Evolutionary conservation across 768 basidiomycete species (phyloP).

Genomic region (Rubroboletus satanas): DNA sequence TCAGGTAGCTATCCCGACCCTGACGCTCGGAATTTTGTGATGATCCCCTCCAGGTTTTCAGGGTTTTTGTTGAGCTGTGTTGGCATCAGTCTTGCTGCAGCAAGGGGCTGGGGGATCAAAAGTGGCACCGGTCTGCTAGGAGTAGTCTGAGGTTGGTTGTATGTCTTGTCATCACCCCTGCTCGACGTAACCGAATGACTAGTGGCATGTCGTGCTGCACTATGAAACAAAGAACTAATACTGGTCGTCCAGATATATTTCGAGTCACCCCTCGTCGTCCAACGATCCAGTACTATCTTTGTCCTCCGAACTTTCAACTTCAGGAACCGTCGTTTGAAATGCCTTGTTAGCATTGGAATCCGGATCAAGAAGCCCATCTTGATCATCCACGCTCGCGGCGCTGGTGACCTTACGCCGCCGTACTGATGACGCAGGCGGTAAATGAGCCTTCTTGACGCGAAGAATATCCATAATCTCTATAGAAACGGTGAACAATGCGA

Average conservation of each 20-base stretch:
- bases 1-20: slow-evolving; percentile 48
- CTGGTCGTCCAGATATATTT: background rate
- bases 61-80: slow-evolving; percentile 82
- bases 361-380: slow-evolving; percentile 28
- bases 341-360: slow-evolving; percentile 17
- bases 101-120: slow-evolving; percentile 65
- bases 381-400: slow-evolving; percentile 46
- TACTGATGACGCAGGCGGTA: slow-evolving; percentile 38
- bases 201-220: background rate
- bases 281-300: slow-evolving; percentile 13
- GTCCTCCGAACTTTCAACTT: slow-evolving; percentile 18
- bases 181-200: background rate
- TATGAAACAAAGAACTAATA: slow-evolving; percentile 1
- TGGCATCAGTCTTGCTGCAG: slow-evolving; percentile 71
- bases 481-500: slow-evolving; percentile 7
- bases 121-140: slow-evolving; percentile 65
- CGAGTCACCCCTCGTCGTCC: slow-evolving; percentile 17
- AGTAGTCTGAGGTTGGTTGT: slow-evolving; percentile 41
- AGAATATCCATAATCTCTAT: slow-evolving; percentile 82
- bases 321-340: slow-evolving; percentile 23
- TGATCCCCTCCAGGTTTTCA: slow-evolving; percentile 52
- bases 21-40: background rate
- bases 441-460: slow-evolving; percentile 65
- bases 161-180: background rate
- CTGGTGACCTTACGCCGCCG: slow-evolving; percentile 52